These are phyloP conservation scores for Anisodus tanguticus DNA, from an alignment of 257 asterid species.

Conservation along the genomic window DNA sequence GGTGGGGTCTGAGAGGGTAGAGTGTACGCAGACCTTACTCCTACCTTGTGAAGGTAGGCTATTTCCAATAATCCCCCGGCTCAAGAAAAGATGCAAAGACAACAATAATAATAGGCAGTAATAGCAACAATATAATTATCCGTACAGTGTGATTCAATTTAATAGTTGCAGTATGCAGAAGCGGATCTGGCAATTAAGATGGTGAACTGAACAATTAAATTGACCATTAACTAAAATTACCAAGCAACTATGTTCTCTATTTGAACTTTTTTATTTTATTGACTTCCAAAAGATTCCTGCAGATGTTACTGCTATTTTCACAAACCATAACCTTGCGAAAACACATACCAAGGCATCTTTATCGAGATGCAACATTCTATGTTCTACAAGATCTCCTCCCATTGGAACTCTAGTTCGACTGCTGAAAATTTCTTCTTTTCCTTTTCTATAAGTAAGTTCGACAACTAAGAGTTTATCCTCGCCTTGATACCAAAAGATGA, in stretches of 20 bases:
- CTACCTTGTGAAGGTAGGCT: too few species aligned
- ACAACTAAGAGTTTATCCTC: neutral
- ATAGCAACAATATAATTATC: neutral
- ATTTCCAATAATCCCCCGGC: too few species aligned
- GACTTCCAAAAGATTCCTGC: neutral
- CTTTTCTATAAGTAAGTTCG: neutral
- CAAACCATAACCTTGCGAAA: slow-evolving; percentile 12
- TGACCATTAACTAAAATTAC: neutral
- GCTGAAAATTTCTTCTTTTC: neutral
- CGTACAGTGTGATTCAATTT: neutral
- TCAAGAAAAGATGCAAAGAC: too few species aligned
- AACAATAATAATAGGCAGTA: too few species aligned
- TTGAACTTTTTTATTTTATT: neutral
- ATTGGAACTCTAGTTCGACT: neutral
- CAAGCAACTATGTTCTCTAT: neutral
- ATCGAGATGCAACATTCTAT: neutral
- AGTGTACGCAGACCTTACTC: too few species aligned
- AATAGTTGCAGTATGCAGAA: neutral
- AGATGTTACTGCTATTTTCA: neutral
- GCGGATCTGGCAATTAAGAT: too few species aligned
- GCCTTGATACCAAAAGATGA: neutral
- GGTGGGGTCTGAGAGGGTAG: too few species aligned
- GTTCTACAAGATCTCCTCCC: neutral
- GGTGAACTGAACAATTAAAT: neutral
- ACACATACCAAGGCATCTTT: neutral